phyloP scores from a whole-genome alignment of 352 stramenopile species.

The Globisporangium heterothallicum region DNA sequence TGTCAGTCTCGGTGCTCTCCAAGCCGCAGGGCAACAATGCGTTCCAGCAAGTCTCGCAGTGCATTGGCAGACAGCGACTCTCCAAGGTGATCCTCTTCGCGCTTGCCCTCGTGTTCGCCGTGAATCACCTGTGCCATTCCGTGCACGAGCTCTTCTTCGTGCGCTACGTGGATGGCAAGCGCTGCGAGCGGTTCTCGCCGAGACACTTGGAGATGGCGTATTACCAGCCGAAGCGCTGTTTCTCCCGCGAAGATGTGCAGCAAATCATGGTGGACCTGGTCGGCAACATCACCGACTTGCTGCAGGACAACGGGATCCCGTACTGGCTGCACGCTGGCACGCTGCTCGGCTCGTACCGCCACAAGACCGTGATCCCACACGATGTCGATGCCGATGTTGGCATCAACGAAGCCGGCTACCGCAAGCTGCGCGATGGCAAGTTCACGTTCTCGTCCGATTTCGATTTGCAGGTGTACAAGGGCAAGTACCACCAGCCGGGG shows the following conservation, averaged over 20 bases:
- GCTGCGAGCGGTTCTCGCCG: slow-evolving; percentile 15
- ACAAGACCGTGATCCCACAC: slow-evolving; percentile 21
- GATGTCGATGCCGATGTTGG: slow-evolving; percentile 24
- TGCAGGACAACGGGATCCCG: slow-evolving; percentile 18
- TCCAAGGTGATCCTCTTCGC: slow-evolving; percentile 8
- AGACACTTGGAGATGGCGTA: slow-evolving; percentile 17
- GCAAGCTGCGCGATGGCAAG: slow-evolving; percentile 7
- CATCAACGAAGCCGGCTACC: slow-evolving; percentile 8
- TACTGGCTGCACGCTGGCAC: slow-evolving; percentile 28
- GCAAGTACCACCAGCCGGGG: slow-evolving; percentile 10
- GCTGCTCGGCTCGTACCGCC: slow-evolving; percentile 20
- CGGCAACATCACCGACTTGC: slow-evolving; percentile 11
- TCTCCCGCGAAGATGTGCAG: slow-evolving; percentile 19
- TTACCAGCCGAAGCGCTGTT: slow-evolving; percentile 10
- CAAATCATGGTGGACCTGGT: slow-evolving; percentile 19
- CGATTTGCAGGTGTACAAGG: slow-evolving; percentile 17
- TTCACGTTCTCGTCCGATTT: slow-evolving; percentile 14
- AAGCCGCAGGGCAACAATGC: not conserved
- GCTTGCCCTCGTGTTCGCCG: not conserved
- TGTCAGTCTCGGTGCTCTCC: too few relatives aligned
- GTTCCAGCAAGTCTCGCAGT: not conserved
- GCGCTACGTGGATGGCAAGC: slow-evolving; percentile 13
- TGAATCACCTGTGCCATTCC: not conserved
- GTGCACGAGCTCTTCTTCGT: slow-evolving; percentile 12
- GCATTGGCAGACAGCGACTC: slow-evolving; percentile 8